Evolutionary conservation across 2,329 filamentous ascomycete species (phyloP).

Genomic region (Sclerotinia minor): DNA sequence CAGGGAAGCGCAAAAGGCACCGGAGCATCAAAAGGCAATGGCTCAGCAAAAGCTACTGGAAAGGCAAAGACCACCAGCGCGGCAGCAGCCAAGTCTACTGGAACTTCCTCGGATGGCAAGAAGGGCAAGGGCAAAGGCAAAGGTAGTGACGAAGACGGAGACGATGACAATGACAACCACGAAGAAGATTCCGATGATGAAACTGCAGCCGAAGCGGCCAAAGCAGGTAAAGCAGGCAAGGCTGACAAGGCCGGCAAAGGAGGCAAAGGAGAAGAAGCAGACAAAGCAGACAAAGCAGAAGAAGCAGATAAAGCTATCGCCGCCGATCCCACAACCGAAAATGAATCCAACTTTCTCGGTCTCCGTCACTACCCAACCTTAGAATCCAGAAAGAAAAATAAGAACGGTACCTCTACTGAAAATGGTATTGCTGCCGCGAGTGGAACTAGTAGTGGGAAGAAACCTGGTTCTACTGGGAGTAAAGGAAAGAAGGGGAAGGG

Average conservation of each 20-base stretch:
- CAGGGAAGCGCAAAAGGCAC: background rate
- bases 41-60: background rate
- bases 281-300: background rate
- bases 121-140: conserved; percentile 29
- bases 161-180: no score
- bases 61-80: background rate
- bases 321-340: background rate
- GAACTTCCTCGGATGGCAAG: conserved; percentile 17
- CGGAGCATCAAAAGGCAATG: background rate
- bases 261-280: background rate
- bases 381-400: conserved; percentile 30
- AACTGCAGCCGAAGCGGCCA: background rate
- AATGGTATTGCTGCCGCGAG: conserved; percentile 27
- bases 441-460: background rate
- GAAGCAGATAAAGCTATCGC: conserved; percentile 14
- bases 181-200: no score
- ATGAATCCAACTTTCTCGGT: conserved; percentile 26
- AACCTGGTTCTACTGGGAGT: background rate
- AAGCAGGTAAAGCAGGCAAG: conserved; percentile 2
- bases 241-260: background rate
- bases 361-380: conserved; percentile 30
- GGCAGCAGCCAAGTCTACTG: background rate
- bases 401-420: conserved; percentile 28
- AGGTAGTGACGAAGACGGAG: background rate
- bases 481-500: background rate